Base-by-base conservation (phyloP, 179 eudicot species). In the Gypsophila paniculata region DNA sequence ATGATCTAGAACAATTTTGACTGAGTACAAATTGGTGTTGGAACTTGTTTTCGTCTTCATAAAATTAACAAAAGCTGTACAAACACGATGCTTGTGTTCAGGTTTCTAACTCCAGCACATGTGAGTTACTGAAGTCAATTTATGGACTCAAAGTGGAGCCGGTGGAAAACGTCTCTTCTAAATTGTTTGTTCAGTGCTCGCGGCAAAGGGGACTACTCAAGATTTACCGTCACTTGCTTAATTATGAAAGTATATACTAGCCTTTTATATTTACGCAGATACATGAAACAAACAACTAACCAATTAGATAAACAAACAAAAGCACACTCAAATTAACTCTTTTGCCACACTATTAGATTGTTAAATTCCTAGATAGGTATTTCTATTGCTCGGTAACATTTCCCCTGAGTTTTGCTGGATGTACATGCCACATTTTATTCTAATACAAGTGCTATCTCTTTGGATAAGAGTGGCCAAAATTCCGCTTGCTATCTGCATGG, bases 121-220 rank as follows among this genome's bases (percentile, higher is more conserved):
- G 93, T 72, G 96, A 92, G 82, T 86, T 95, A 68, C 84, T 95
- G 60, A 90, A 84, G 79, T 91, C 99, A 52, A 84, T 95, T 68
- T 87, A 97, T 55, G 99, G 99, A 68, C 79, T 92, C 83, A 95
- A 87, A 76, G 95, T 95, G 32, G 88, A 82, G 76, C 93, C 99
- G 12, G 95, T 95, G 71, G 96, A 95, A 81, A 92, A 92, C 84
- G 96, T 91, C 68, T 80, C 96, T 29, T 87, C 99, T 73, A 95
- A 92, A 80, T 86, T 95, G 79, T 95, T 95, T 86, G 97, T 95
- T 70, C 99, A 95, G 71, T 95, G 99, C 86, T 95, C 99, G 73
- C 88, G 97, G 73, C 99, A 95, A 63, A 92, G 88, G 74, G 97
- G 95, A 75, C 96, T 95, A 49, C 76, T 95, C 81, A 92, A 95